Base-by-base conservation (phyloP, 768 basidiomycete genomes). In the Tulasnella sp. region DNA sequence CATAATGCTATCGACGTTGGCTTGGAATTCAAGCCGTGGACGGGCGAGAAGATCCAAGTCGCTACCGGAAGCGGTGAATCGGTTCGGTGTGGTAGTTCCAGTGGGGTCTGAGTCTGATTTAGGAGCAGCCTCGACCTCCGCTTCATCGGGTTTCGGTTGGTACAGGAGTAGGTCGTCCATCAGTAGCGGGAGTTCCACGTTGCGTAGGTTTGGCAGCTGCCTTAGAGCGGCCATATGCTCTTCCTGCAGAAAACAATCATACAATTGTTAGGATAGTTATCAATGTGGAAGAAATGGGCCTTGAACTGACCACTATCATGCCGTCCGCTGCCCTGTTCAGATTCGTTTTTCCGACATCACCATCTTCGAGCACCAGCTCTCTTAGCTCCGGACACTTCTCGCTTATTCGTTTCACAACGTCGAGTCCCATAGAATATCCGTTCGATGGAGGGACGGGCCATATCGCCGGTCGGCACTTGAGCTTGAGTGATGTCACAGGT, bases 401-500 rank as follows among this genome's bases (percentile, higher is more conserved):
- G 55, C 55, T 24, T 44, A 56, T 56, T 21, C 30, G 21, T 30
- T 56, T 29, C 23, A 56, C 13, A 1, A 45, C 55, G 3, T 44
- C 42, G 11, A 45, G 21, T 0, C 55, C 55, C 10, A 56, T 44
- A 15, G 38, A 38, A 26, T 56, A 56, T 19, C 55, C 55, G 11
- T 38, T 19, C 3, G 19, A 13, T 4, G 55, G 55, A 4, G 34
- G 55, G n/a, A 42, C 26, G 10, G 55, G 55, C 13, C 44, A 56
- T 43, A 56, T 56, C 24, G 34, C 30, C 5, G 55, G 55, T 44
- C 44, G 41, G 55, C 55, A 56, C 34, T 56, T 56, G 23, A 56
- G 55, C 4, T 15, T 47, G 55, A 56, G 45, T 10, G 42, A 44
- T 11, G 45, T 48, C 29, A 56, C 34, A 15, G 34, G 34, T 8